Base-by-base conservation (phyloP, 345 rosid species). In the Hirschfeldia incana region DNA sequence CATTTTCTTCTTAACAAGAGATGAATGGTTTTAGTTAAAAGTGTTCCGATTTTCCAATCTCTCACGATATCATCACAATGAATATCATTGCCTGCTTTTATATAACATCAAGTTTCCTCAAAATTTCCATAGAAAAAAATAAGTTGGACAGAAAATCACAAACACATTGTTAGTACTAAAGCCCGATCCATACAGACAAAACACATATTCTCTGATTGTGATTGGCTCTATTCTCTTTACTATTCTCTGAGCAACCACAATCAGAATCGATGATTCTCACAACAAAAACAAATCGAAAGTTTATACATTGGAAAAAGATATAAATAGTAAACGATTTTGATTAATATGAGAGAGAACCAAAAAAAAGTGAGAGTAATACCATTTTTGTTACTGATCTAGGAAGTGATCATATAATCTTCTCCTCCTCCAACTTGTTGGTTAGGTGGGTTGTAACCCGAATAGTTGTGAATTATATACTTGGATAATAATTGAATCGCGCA, bases 171-270 rank as follows among this genome's bases (percentile, higher is more conserved):
- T 34, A 34, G 37, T 34, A 5, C 7, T 1, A 34, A 34, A 34
- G 8, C 37, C 37, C 37, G 37, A 5, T 34, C 37, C 37, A 5
- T 34, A 34, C 7, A 49, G 15, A 13, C 65, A 73, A 12, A 67
- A 67, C 15, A 62, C 76, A 73, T 57, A 33, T 26, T 58, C 55
- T 71, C 61, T 33, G 73, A 53, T 53, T 51, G 46, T 53, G 71
- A 67, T 64, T 34, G 58, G 69, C 62, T 76, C 69, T 49, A 66
- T 70, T 78, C 71, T 71, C 76, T 64, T 65, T 46, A 62, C 80
- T 76, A 62, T 44, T 64, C 44, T 64, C 71, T 51, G 65, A 78
- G 60, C 81, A 71, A 71, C 72, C 81, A 70, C 62, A 69, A 60
- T 76, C 72, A 69, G 57, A 77, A 62, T 26, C 33, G 4, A 65